Conservation (phyloP, 1,284 basidiomycete species). For the Fomitopsis schrenkii region DNA sequence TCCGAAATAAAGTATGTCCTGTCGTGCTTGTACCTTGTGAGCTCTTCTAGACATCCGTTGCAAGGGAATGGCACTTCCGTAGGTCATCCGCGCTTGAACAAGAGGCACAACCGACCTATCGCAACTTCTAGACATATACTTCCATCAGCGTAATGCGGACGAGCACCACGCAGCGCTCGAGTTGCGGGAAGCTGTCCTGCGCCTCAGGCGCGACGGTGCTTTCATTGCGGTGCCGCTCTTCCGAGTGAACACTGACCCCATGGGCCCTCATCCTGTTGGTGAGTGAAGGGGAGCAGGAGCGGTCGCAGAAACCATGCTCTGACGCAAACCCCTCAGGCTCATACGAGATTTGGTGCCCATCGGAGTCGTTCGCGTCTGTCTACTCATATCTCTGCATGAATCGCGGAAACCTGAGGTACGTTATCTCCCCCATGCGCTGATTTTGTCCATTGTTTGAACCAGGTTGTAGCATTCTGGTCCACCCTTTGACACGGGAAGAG, state of each 20-base stretch:
- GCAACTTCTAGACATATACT: slow-evolving; percentile 60
- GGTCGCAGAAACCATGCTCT: not conserved
- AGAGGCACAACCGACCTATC: not conserved
- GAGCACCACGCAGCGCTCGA: slow-evolving; percentile 63
- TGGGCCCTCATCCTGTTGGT: slow-evolving; percentile 77
- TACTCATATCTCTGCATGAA: slow-evolving; percentile 71
- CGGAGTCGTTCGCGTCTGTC: slow-evolving; percentile 65
- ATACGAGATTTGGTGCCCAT: slow-evolving; percentile 75
- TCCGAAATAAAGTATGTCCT: slow-evolving; percentile 59
- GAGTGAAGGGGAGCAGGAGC: not conserved
- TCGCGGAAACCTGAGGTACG: slow-evolving; percentile 60
- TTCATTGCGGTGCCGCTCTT: slow-evolving; percentile 74
- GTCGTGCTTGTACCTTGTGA: not conserved
- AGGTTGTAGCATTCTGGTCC: slow-evolving; percentile 53
- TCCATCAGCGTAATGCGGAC: slow-evolving; percentile 60
- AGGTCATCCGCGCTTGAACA: slow-evolving; percentile 6
- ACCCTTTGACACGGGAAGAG: slow-evolving; percentile 65
- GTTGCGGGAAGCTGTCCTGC: slow-evolving; percentile 64
- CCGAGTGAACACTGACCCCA: slow-evolving; percentile 62
- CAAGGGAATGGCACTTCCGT: slow-evolving; percentile 80
- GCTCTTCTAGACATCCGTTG: not conserved
- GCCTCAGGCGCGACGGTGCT: slow-evolving; percentile 65
- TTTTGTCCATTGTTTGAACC: not conserved
- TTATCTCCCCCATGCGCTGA: not conserved
- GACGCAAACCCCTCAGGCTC: slow-evolving; percentile 43